Evolutionary conservation across 257 asterid species (phyloP).

Genomic region (Solanum pimpinellifolium): DNA sequence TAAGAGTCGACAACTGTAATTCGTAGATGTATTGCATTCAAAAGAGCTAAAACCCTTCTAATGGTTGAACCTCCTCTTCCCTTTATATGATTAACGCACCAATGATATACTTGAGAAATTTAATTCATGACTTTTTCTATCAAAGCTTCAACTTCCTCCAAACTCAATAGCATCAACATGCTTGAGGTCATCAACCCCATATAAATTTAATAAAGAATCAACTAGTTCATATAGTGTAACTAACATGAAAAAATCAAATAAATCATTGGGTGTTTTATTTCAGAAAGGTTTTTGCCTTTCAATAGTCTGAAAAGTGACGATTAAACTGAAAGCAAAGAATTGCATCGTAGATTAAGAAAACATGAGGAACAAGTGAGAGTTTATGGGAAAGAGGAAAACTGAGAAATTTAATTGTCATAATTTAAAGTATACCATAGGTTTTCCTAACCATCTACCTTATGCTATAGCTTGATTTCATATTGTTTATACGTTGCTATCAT

Average conservation of each 20-base stretch:
- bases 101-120: constrained; percentile 20
- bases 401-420: background rate
- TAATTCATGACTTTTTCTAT: constrained; percentile 1
- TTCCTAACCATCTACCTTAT: no score
- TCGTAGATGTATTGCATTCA: background rate
- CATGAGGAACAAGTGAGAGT: constrained; percentile 32
- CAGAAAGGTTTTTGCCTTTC: constrained; percentile 34
- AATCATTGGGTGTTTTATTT: constrained; percentile 35
- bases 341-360: constrained; percentile 28
- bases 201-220: background rate
- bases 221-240: background rate
- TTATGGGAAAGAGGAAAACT: constrained; percentile 7
- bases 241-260: background rate
- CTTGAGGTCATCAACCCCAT: background rate
- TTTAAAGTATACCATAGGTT: no score
- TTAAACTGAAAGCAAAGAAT: background rate
- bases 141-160: background rate
- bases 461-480: no score
- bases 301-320: background rate
- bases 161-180: background rate
- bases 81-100: background rate
- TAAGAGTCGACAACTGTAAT: background rate
- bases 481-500: no score
- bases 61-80: background rate
- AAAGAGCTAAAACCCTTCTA: background rate